phyloP scores from a whole-genome alignment of 441 rosid genomes.

The Raphanus hybrid region DNA sequence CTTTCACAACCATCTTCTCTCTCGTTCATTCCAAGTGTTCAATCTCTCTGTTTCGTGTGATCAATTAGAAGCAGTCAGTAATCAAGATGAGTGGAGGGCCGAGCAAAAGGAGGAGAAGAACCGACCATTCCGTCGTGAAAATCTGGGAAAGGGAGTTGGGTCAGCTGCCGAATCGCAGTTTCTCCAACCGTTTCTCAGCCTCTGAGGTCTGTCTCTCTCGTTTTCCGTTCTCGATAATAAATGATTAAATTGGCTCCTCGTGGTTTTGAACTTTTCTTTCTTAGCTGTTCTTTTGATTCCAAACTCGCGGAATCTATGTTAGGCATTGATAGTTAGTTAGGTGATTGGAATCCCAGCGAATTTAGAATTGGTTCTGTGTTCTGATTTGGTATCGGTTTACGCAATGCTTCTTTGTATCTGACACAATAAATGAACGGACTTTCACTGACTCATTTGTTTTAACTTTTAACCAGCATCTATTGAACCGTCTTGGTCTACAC shows the following conservation, averaged over 20 bases:
- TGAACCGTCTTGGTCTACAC: conserved; percentile 63
- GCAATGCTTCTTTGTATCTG: background rate
- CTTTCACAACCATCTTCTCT: background rate
- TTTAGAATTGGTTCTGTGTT: background rate
- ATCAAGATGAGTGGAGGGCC: conserved; percentile 27
- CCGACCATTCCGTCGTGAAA: conserved; percentile 51
- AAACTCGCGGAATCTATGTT: background rate
- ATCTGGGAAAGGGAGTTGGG: conserved; percentile 79
- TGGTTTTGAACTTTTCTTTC: too few species aligned
- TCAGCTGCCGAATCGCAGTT: conserved; percentile 62
- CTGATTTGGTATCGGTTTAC: background rate
- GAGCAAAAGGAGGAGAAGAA: conserved; percentile 26
- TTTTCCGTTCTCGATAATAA: background rate
- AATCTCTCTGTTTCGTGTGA: background rate
- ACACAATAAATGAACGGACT: too few species aligned
- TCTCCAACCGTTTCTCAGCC: conserved; percentile 68
- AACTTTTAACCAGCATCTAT: conserved; percentile 56
- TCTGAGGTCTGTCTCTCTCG: conserved; percentile 56
- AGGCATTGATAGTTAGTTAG: background rate
- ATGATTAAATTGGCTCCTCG: too few species aligned
- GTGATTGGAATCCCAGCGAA: background rate
- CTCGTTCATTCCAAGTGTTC: background rate
- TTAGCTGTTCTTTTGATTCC: background rate
- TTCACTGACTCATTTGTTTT: background rate
- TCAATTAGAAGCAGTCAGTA: background rate